Evolutionary conservation across 2,329 filamentous ascomycete species (phyloP), one percentile per base, ranked within the genome.

Genomic region (Neonectria neomacrospora): DNA sequence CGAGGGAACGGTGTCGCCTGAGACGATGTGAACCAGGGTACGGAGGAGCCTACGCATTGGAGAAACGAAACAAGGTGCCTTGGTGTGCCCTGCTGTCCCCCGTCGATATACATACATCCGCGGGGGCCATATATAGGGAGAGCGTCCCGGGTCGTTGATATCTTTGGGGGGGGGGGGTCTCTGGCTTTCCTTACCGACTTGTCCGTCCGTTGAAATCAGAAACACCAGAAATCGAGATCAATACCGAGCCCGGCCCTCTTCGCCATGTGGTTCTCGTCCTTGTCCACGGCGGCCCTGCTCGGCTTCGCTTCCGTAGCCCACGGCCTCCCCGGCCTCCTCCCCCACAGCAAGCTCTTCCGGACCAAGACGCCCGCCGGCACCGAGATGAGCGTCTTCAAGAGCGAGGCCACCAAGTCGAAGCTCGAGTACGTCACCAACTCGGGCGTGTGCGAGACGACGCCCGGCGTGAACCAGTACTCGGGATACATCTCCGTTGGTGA

Each of bases 401-500:
- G 69, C 22, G 63, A 55, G n/a, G 63, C 63, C 4, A 73, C 71
- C 8, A 16, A 54, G 12, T 65, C 66, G n/a, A 65, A 61, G 48
- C 69, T 73, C 5, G 69, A 73, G 16, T 73, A 70, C 55, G 63
- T 67, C 18, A 67, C 65, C 52, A 72, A 73, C 41, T 73, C 71
- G 22, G 89, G 78, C 75, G 81, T 74, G 85, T 90, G 67, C 80
- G 85, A 71, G 87, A 89, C 77, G 54, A 83, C 67, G 75, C 82
- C 55, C 79, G 90, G 79, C 80, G 88, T 80, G 84, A 90, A 78
- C 85, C 89, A 78, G 77, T 91, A 88, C 75, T 83, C 87, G 9
- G 89, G 89, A 66, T 89, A 90, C 77, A 84, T 91, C 81, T 81
- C 64, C 74, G 90, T 55, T 82, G 87, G 20, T 75, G 85, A 2